These are phyloP conservation scores for Annulohypoxylon stygium DNA, from an alignment of 495 filamentous ascomycete species.

Conservation along the genomic window DNA sequence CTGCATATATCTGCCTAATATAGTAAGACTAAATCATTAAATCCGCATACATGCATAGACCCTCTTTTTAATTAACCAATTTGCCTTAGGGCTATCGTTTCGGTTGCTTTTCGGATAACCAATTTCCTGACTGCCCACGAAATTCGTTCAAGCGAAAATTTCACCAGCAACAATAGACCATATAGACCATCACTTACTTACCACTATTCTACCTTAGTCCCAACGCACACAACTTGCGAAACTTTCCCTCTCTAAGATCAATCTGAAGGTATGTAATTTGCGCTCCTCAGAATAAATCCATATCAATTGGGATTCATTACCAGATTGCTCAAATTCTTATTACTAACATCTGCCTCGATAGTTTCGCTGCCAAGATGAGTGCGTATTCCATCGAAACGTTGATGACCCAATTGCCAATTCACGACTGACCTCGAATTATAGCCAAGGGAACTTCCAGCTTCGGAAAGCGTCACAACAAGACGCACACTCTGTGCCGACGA, in stretches of 20 bases:
- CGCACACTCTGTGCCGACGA: constrained; percentile 98
- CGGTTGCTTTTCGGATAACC: constrained; percentile 51
- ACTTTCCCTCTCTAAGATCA: constrained; percentile 48
- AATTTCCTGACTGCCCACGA: constrained; percentile 48
- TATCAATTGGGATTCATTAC: neutral
- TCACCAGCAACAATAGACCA: constrained; percentile 32
- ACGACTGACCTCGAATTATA: constrained; percentile 56
- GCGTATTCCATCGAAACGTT: constrained; percentile 38
- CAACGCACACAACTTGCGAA: constrained; percentile 28
- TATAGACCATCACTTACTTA: constrained; percentile 10
- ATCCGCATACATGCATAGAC: neutral
- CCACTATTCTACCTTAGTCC: constrained; percentile 1
- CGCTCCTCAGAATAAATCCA: neutral
- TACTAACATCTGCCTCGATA: constrained; percentile 36
- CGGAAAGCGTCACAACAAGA: constrained; percentile 99
- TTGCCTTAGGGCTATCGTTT: constrained; percentile 40
- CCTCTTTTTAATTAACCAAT: neutral
- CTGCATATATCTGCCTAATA: too few species aligned
- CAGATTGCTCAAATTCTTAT: neutral
- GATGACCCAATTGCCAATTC: constrained; percentile 18
- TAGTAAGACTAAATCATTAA: neutral
- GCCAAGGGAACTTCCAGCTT: constrained; percentile 97
- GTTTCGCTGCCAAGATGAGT: constrained; percentile 55
- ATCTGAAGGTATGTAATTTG: constrained; percentile 45
- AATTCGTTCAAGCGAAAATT: constrained; percentile 51